These are phyloP conservation scores for Candida railenensis DNA, from an alignment of 805 yeast genomes.

Conservation along the genomic window DNA sequence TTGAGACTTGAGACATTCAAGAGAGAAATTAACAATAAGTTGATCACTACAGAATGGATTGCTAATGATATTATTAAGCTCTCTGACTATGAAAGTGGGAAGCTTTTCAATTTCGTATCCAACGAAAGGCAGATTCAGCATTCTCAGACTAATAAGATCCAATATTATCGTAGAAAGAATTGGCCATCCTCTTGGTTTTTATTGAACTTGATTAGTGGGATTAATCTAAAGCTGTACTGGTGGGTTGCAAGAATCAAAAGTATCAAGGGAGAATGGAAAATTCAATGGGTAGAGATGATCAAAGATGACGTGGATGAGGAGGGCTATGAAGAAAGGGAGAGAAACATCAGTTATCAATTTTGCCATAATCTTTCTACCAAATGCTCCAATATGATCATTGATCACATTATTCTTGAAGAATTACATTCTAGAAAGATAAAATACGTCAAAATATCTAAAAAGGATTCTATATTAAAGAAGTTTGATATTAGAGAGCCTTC, in stretches of 20 bases:
- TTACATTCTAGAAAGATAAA: slow-evolving; percentile 38
- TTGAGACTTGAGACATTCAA: slow-evolving; percentile 50
- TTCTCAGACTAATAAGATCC: slow-evolving; percentile 14
- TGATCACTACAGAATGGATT: slow-evolving; percentile 70
- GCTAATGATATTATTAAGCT: slow-evolving; percentile 54
- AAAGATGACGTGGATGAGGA: slow-evolving; percentile 5
- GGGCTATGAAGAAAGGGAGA: neutral
- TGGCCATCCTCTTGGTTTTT: slow-evolving; percentile 63
- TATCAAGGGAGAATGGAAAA: slow-evolving; percentile 52
- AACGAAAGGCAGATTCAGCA: neutral
- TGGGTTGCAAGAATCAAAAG: slow-evolving; percentile 54
- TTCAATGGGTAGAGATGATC: slow-evolving; percentile 48
- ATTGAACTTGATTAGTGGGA: slow-evolving; percentile 38
- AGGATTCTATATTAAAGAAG: slow-evolving; percentile 9
- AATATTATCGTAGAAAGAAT: slow-evolving; percentile 47
- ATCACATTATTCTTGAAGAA: slow-evolving; percentile 54
- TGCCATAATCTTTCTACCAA: slow-evolving; percentile 39
- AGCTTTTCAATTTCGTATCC: neutral
- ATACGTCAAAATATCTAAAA: slow-evolving; percentile 26
- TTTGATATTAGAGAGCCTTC: slow-evolving; percentile 10
- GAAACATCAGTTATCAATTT: slow-evolving; percentile 25
- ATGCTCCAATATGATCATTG: slow-evolving; percentile 48
- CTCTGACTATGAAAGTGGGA: slow-evolving; percentile 40
- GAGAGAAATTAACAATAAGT: slow-evolving; percentile 52
- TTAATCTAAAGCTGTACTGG: slow-evolving; percentile 41